Base-by-base conservation (phyloP, 2,329 filamentous ascomycete genomes). In the Fusarium devonianum region DNA sequence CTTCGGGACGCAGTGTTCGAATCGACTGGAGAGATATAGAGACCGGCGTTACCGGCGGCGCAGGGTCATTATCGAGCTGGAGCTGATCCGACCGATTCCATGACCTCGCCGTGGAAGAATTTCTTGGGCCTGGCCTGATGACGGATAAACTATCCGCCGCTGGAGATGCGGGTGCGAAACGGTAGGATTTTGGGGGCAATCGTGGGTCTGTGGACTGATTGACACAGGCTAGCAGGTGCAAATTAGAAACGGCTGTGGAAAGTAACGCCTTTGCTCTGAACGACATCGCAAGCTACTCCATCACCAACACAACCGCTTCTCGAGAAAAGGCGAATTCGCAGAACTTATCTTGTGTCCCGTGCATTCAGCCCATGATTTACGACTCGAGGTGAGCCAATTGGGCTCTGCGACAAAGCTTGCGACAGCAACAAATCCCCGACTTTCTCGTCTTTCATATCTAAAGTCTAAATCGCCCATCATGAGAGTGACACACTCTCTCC, bases 401-500 rank as follows among this genome's bases (percentile, higher is more conserved):
- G 67, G 53, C 55, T 57, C 50, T 39, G 26, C 42, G 19, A 45
- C 19, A 33, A 46, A 35, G 18, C 30, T 46, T 58, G 43, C 57
- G 50, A 48, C 45, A 45, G 13, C 41, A 23, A 23, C 32, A 17
- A 23, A 28, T 10, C 9, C 28, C 25, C 4, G 34, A 26, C 23
- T 12, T 26, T 12, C 3, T 25, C 4, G 9, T 11, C 6, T 36
- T 28, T 12, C 13, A 39, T 43, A 14, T 17, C 26, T 13, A 14
- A 33, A 12, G 46, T 23, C 36, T 39, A 44, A 36, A 23, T 41
- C 28, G 33, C 30, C 39, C 64, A 58, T 45, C 51, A 85, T 85
- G 82, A 77, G 74, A 64, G 67, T 73, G 12, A 76, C 80, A 14
- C 66, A 70, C 13, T 67, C 70, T 3, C 63, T 70, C 44, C 69